Evolutionary conservation across 139 green algal species (phyloP), one percentile per base, ranked within the genome.

Genomic region (Eudorina sp.): DNA sequence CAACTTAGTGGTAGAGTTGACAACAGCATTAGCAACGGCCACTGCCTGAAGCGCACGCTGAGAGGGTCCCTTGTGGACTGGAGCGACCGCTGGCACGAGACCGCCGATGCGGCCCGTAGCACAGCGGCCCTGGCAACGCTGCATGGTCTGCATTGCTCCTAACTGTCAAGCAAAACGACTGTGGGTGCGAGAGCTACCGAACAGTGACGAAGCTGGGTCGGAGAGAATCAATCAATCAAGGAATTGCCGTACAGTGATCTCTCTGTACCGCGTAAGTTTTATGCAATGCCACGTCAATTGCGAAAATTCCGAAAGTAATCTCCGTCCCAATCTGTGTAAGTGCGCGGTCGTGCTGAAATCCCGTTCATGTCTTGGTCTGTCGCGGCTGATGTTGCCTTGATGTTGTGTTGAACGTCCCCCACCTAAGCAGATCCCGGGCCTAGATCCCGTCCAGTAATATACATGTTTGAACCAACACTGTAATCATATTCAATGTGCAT

Each of bases 1-100:
- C 74, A 97, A 79, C 75, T 86, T 85, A 25, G 68, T 81, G 36
- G 36, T 88, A 9, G 60, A 14, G 23, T n/a, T 78, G 36, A 31
- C 48, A 7, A 76, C 43, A 18, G 79, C 60, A 21, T 62, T 72
- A 23, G 14, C 79, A 4, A 48, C 19, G 9, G 79, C 60, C 19
- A 29, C 29, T 1, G 60, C 41, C 34, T 46, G 29, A 25, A 76
- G 34, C n/a, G 11, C 43, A 16, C 60, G 60, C 27, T 34, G 60
- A 34, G n/a, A 31, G 5, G 48, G 38, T 55, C 78, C 55, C 16
- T 55, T 62, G 40, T 60, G 78, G 70, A 40, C 40, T 31, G 36
- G 21, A 62, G 60, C 23, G 60, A 77, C 60, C 80, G 45, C 25
- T 43, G 80, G 80, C 55, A 74, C 38, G 1, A 53, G 34, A 43